These are phyloP conservation scores for Amylostereum chailletii DNA, from an alignment of 1,284 basidiomycete genomes.

Conservation along the genomic window DNA sequence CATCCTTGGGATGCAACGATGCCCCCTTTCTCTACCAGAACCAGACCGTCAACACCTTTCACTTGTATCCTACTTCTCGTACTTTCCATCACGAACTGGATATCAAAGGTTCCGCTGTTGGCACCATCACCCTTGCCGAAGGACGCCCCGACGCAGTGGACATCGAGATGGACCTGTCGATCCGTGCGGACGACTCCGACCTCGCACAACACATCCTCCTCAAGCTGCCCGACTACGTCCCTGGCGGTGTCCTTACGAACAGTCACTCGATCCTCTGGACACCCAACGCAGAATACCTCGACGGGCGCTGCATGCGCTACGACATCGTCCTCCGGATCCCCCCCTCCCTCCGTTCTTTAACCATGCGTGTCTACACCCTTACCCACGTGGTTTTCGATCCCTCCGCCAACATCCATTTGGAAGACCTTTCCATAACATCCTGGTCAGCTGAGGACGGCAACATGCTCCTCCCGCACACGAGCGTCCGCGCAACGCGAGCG, in stretches of 20 bases:
- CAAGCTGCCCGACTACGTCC: slow-evolving; percentile 22
- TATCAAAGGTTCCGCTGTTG: slow-evolving; percentile 37
- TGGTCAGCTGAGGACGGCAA: slow-evolving; percentile 26
- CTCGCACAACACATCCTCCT: slow-evolving; percentile 27
- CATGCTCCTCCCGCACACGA: slow-evolving; percentile 35
- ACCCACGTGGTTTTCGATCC: slow-evolving; percentile 43
- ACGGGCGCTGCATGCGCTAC: slow-evolving; percentile 40
- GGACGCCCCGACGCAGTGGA: slow-evolving; percentile 18
- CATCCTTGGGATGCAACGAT: slow-evolving; percentile 38
- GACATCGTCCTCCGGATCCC: slow-evolving; percentile 46
- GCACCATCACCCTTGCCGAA: slow-evolving; percentile 39
- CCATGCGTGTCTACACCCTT: slow-evolving; percentile 29
- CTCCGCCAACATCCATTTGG: slow-evolving; percentile 30
- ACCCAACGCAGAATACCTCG: slow-evolving; percentile 11
- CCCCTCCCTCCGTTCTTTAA: slow-evolving; percentile 34
- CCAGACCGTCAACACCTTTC: slow-evolving; percentile 26
- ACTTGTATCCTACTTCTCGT: slow-evolving; percentile 26
- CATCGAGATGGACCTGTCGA: slow-evolving; percentile 38
- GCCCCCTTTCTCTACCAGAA: slow-evolving; percentile 36
- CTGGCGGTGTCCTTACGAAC: slow-evolving; percentile 20
- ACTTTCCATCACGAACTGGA: slow-evolving; percentile 35
- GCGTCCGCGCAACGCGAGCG: slow-evolving; percentile 30
- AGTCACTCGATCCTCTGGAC: slow-evolving; percentile 30
- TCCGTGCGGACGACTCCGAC: slow-evolving; percentile 32
- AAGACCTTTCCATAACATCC: slow-evolving; percentile 36